Base-by-base conservation (phyloP, 1,284 basidiomycete genomes). In the Ganoderma lingzhi region DNA sequence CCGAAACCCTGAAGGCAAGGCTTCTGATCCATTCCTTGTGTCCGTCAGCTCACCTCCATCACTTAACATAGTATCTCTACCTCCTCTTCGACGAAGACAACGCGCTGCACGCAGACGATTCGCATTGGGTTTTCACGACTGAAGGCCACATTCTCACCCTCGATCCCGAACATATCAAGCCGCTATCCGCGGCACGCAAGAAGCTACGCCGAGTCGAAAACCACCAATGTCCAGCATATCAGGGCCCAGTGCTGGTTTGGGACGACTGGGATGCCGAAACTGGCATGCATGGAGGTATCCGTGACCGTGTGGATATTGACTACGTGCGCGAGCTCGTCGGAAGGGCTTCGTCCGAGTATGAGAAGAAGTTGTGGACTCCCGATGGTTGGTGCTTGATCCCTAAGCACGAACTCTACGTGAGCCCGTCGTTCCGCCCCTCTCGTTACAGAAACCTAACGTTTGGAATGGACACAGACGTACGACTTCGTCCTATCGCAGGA, bases 131-230 rank as follows among this genome's bases (percentile, higher is more conserved):
- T 2, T 93, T 97, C 77, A 95, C 95, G 1, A 98, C 96, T 0
- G 96, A 98, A 80, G 96, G 96, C 0, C 97, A 98, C 78, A 87
- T 96, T n/a, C 84, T 98, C 35, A 86, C 85, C 23, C 85, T 98
- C 23, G 88, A 87, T 0, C 78, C 73, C 14, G 75, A 86, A 58
- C 82, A 88, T 58, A 80, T 91, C 23, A 86, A 84, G 70, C 86
- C 88, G 6, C 82, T 88, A 41, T 89, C 92, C 6, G 70, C 84
- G 10, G 82, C 86, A 4, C 87, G 91, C 2, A 86, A 88, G 73
- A 86, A 86, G 73, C 81, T 91, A 70, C 90, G 92, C 37, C 84
- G 87, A 41, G 85, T 87, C 41, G 91, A 95, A 76, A 86, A 84
- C 71, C 88, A 91, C 19, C 87, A 90, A 75, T 96, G 95, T 76